phyloP scores from a whole-genome alignment of 352 stramenopile species.

The Lagenidium giganteum region DNA sequence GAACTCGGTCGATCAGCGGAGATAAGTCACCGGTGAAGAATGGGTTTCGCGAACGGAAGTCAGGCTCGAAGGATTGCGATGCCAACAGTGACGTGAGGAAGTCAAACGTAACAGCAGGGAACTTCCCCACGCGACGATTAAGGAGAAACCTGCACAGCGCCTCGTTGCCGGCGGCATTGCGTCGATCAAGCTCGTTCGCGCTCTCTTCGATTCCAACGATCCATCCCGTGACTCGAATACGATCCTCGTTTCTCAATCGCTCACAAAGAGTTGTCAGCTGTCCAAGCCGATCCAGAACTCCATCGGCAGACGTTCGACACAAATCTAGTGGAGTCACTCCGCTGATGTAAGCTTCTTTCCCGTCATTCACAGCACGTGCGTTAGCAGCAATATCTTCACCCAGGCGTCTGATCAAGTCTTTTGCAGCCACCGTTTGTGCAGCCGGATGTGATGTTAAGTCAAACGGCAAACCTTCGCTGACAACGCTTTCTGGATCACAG shows the following conservation, averaged over 20 bases:
- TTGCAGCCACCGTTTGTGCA: conserved; percentile 91
- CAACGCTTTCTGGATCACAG: conserved; percentile 51
- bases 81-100: conserved; percentile 72
- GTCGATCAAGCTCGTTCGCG: too few relatives aligned
- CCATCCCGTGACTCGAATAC: too few relatives aligned
- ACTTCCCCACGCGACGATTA: conserved; percentile 47
- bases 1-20: conserved; percentile 39
- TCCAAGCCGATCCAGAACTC: conserved; percentile 7
- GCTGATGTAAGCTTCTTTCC: conserved; percentile 70
- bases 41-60: conserved; percentile 66
- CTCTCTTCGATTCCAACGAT: too few relatives aligned
- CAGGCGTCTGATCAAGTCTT: conserved; percentile 92
- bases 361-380: conserved; percentile 59
- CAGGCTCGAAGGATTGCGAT: conserved; percentile 49
- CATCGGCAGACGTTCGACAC: too few relatives aligned
- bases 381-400: conserved; percentile 90
- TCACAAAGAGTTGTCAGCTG: conserved; percentile 7
- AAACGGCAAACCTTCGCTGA: conserved; percentile 83
- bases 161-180: conserved; percentile 36
- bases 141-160: conserved; percentile 54
- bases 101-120: conserved; percentile 65
- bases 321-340: conserved; percentile 55
- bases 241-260: too few relatives aligned
- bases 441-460: conserved; percentile 86
- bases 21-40: conserved; percentile 25